These are phyloP conservation scores for Dendrobium officinale DNA, from an alignment of 106 monocot genomes.

Conservation along the genomic window DNA sequence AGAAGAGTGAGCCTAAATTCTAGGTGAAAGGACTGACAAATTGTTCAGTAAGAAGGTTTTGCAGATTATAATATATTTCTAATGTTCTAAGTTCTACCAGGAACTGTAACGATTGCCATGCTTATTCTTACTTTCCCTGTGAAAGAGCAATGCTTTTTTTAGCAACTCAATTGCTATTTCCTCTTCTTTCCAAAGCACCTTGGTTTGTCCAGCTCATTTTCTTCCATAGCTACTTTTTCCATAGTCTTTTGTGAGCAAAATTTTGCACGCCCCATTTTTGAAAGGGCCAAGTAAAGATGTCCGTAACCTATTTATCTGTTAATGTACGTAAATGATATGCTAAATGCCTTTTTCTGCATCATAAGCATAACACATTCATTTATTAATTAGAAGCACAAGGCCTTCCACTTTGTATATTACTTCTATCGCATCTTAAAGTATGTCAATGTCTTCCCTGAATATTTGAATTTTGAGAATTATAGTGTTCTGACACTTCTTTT, in stretches of 20 bases:
- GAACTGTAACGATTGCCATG: background rate
- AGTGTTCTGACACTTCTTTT: background rate
- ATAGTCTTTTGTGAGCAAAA: background rate
- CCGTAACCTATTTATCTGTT: background rate
- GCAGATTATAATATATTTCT: background rate
- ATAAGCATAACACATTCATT: background rate
- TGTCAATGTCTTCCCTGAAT: background rate
- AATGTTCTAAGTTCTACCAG: background rate
- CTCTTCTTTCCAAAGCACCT: background rate
- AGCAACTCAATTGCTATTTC: background rate
- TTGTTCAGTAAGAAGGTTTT: background rate
- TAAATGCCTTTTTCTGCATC: background rate
- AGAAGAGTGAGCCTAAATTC: background rate
- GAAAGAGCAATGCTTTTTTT: background rate
- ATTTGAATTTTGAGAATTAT: background rate
- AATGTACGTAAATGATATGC: background rate
- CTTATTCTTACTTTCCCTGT: background rate
- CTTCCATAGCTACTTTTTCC: background rate
- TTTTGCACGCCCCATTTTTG: background rate
- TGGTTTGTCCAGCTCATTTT: background rate
- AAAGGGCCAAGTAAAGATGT: background rate
- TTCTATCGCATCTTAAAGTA: background rate
- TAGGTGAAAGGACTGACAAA: background rate
- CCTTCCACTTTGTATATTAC: background rate
- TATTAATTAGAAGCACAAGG: background rate